Evolutionary conservation across 805 yeast genomes (phyloP).

Genomic region (Teunomyces aglyptinius): DNA sequence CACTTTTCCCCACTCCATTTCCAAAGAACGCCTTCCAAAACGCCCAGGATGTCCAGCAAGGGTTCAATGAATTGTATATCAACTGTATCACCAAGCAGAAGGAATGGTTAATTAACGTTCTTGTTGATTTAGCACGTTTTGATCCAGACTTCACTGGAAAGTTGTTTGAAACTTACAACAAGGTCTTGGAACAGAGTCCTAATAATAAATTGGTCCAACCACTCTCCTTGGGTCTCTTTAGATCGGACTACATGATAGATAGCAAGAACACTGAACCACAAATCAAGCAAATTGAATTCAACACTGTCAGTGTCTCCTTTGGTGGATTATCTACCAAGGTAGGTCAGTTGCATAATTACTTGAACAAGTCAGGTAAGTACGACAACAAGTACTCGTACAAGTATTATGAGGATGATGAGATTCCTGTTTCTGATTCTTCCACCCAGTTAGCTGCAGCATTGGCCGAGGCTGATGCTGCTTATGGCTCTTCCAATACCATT

Average conservation of each 20-base stretch:
- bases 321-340: slow-evolving; percentile 86
- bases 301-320: slow-evolving; percentile 93
- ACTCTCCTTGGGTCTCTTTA: slow-evolving; percentile 75
- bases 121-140: slow-evolving; percentile 52
- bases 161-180: slow-evolving; percentile 58
- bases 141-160: slow-evolving; percentile 83
- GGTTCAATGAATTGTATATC: slow-evolving; percentile 74
- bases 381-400: slow-evolving; percentile 37
- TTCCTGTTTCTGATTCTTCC: slow-evolving; percentile 71
- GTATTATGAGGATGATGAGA: slow-evolving; percentile 45
- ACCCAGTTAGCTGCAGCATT: slow-evolving; percentile 64
- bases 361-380: slow-evolving; percentile 61
- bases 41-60: slow-evolving; percentile 63
- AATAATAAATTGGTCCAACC: slow-evolving; percentile 50
- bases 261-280: slow-evolving; percentile 29
- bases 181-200: slow-evolving; percentile 45
- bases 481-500: slow-evolving; percentile 48
- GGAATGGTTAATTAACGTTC: slow-evolving; percentile 60
- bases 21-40: slow-evolving; percentile 63
- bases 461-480: slow-evolving; percentile 61
- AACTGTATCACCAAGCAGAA: slow-evolving; percentile 53
- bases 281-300: slow-evolving; percentile 93
- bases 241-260: slow-evolving; percentile 80
- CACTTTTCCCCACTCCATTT: slow-evolving; percentile 87
- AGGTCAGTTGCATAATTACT: slow-evolving; percentile 67